These are phyloP conservation scores for Phytophthora capsici DNA, from an alignment of 352 stramenopile genomes.

Conservation along the genomic window DNA sequence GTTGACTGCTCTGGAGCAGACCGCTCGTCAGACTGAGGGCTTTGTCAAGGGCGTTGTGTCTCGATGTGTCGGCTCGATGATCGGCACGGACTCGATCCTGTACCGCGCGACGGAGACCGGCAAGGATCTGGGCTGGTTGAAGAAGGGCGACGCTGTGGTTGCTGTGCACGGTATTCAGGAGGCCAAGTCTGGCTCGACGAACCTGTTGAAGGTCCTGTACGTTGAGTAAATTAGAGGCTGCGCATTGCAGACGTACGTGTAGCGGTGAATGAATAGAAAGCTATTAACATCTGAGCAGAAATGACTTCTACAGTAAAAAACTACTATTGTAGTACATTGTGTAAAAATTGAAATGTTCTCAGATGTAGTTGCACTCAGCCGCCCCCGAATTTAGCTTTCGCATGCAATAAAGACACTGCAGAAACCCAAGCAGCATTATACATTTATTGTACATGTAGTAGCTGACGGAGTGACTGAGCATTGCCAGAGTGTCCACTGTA, in stretches of 20 bases:
- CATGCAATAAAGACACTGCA: no score
- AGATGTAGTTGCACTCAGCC: no score
- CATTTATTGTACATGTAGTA: no score
- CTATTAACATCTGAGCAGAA: no score
- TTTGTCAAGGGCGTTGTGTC: conserved; percentile 73
- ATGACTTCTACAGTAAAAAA: no score
- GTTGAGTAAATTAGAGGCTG: not conserved
- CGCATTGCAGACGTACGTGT: no score
- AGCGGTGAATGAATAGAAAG: not conserved
- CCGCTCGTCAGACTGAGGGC: conserved; percentile 70
- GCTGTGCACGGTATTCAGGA: conserved; percentile 92
- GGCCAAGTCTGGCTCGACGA: conserved; percentile 87
- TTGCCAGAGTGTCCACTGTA: no score
- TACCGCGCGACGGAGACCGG: conserved; percentile 88
- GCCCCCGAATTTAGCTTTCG: no score
- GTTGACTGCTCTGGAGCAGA: conserved; percentile 73
- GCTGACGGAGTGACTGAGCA: no score
- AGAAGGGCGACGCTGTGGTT: conserved; percentile 89
- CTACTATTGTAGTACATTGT: no score
- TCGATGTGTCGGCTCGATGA: conserved; percentile 86
- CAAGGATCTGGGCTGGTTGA: conserved; percentile 89
- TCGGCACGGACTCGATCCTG: conserved; percentile 92
- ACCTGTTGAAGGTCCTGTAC: conserved; percentile 87
- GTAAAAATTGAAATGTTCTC: no score
- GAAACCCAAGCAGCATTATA: no score